Conservation (phyloP, 768 basidiomycete species). For the Tricholoma hemisulphureum region DNA sequence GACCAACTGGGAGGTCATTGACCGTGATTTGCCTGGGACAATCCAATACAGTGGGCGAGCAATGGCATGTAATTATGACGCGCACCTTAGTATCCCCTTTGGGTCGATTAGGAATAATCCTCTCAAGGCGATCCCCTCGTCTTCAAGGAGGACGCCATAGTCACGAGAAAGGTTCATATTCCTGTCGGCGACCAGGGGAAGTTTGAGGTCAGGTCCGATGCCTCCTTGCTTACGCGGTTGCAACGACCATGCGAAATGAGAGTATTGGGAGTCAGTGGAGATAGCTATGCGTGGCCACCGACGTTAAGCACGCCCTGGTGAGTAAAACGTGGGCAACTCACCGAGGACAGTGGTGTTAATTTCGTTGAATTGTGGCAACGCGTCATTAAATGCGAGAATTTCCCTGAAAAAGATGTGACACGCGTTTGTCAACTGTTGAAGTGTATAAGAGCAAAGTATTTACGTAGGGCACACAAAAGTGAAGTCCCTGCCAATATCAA, state of each 20-base stretch:
- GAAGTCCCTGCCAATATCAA: conserved; percentile 57
- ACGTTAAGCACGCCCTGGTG: neutral
- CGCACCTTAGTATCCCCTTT: conserved; percentile 68
- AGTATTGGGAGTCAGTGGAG: conserved; percentile 88
- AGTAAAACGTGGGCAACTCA: conserved; percentile 27
- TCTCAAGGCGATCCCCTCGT: conserved; percentile 84
- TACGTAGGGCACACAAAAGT: conserved; percentile 90
- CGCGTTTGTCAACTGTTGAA: neutral
- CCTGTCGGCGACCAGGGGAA: conserved; percentile 80
- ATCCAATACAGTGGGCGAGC: neutral
- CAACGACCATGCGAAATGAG: conserved; percentile 84
- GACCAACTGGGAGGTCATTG: conserved; percentile 93
- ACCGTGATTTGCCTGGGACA: conserved; percentile 71
- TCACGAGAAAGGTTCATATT: conserved; percentile 78
- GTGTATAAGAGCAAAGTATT: conserved; percentile 8
- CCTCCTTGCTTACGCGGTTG: conserved; percentile 84
- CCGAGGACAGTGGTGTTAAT: conserved; percentile 78
- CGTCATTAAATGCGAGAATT: conserved; percentile 93
- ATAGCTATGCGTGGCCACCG: conserved; percentile 43
- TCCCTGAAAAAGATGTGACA: conserved; percentile 43
- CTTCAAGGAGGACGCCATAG: conserved; percentile 87
- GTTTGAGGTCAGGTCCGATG: conserved; percentile 82
- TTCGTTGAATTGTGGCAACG: conserved; percentile 69
- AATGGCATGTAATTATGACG: neutral
- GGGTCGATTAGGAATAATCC: conserved; percentile 88